phyloP scores from a whole-genome alignment of 257 asterid species.

The Petrea volubilis region DNA sequence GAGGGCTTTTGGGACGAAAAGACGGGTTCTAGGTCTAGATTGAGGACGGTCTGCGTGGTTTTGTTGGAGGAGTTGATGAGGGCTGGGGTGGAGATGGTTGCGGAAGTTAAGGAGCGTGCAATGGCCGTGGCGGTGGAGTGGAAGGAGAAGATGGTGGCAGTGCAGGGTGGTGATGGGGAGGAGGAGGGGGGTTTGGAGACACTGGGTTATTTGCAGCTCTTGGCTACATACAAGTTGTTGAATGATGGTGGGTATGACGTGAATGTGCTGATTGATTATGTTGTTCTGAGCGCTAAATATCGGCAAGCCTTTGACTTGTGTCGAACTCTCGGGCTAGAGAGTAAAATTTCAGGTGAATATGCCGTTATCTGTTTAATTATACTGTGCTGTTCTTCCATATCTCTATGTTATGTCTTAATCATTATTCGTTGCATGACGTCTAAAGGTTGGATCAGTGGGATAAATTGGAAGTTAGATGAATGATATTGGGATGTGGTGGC shows the following conservation, averaged over 20 bases:
- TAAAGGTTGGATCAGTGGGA: background rate
- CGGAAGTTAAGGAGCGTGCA: constrained; percentile 46
- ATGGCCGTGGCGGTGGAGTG: constrained; percentile 36
- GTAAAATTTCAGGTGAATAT: constrained; percentile 49
- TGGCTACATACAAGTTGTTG: constrained; percentile 52
- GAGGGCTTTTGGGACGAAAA: constrained; percentile 42
- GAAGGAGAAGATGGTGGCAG: constrained; percentile 35
- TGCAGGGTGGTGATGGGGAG: constrained; percentile 28
- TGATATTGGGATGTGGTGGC: constrained; percentile 9
- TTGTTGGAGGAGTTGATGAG: constrained; percentile 60
- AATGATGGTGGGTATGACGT: constrained; percentile 34
- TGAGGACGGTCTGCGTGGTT: constrained; percentile 48
- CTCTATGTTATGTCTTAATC: background rate
- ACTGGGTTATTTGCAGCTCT: constrained; percentile 52
- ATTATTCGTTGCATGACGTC: background rate
- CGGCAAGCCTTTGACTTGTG: constrained; percentile 58
- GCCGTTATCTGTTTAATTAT: background rate
- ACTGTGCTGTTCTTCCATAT: background rate
- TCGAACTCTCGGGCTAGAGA: constrained; percentile 41
- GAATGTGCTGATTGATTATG: constrained; percentile 47
- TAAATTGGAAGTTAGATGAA: background rate
- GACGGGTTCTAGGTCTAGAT: constrained; percentile 15
- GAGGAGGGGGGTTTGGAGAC: constrained; percentile 46
- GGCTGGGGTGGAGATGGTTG: constrained; percentile 41
- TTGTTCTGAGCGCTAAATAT: constrained; percentile 43